Conservation (phyloP, 2,329 filamentous ascomycete species). For the Ophiocordyceps polyrhachis-furcata region DNA sequence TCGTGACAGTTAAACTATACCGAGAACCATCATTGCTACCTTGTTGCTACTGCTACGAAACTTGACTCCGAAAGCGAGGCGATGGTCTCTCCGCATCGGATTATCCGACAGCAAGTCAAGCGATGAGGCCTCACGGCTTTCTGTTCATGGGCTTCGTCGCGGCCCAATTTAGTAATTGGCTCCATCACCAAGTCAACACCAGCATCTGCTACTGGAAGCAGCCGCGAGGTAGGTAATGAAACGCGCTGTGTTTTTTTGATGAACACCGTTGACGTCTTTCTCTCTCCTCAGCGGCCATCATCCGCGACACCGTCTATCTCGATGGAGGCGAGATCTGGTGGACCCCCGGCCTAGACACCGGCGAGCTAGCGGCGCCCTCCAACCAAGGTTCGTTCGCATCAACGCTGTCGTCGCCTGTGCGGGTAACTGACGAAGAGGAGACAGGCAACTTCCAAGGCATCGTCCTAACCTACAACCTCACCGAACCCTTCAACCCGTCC, state of each 20-base stretch:
- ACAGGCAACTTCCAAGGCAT: slow-evolving; percentile 33
- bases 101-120: not conserved
- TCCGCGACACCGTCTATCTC: slow-evolving; percentile 45
- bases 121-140: slow-evolving; percentile 6
- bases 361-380: slow-evolving; percentile 10
- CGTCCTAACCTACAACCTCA: slow-evolving; percentile 40
- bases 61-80: not conserved
- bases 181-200: slow-evolving; percentile 31
- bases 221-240: slow-evolving; percentile 18
- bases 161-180: slow-evolving; percentile 30
- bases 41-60: not conserved
- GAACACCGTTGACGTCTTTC: not conserved
- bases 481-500: slow-evolving; percentile 29
- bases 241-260: no score
- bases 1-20: no score
- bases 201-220: slow-evolving; percentile 40
- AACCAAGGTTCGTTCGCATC: slow-evolving; percentile 22
- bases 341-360: slow-evolving; percentile 29
- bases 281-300: slow-evolving; percentile 26
- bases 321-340: slow-evolving; percentile 43
- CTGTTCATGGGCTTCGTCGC: slow-evolving; percentile 5
- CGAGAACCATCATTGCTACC: no score
- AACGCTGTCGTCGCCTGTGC: not conserved
- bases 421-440: slow-evolving; percentile 2
- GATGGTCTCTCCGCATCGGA: not conserved